phyloP scores from a whole-genome alignment of 2,329 filamentous ascomycete species.

The Curvularia hawaiiensis region DNA sequence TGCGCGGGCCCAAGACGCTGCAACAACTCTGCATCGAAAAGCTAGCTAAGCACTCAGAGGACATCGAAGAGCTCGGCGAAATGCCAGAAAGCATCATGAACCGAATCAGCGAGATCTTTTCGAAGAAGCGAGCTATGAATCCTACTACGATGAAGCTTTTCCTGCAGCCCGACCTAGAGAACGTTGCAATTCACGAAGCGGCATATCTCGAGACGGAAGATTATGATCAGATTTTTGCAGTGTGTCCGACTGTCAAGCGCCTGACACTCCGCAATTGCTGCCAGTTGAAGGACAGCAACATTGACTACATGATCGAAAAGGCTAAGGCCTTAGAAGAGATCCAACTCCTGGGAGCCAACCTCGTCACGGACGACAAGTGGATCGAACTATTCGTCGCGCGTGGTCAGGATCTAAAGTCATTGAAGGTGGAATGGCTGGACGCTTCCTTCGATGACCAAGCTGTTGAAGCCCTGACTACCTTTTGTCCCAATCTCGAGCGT shows the following conservation, averaged over 20 bases:
- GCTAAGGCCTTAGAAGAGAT: constrained; percentile 72
- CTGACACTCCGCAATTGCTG: constrained; percentile 84
- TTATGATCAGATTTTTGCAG: constrained; percentile 79
- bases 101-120: constrained; percentile 66
- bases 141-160: constrained; percentile 57
- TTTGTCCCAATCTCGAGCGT: constrained; percentile 71
- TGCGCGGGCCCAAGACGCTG: constrained; percentile 70
- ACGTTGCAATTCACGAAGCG: constrained; percentile 65
- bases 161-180: constrained; percentile 58
- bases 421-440: constrained; percentile 86
- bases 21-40: constrained; percentile 69
- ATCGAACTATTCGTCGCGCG: constrained; percentile 68
- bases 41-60: constrained; percentile 66
- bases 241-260: constrained; percentile 69
- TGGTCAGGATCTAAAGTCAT: constrained; percentile 66
- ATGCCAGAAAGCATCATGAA: constrained; percentile 62
- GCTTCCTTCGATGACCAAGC: constrained; percentile 77
- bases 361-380: constrained; percentile 80
- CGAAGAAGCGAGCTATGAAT: constrained; percentile 65
- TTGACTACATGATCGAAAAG: constrained; percentile 80
- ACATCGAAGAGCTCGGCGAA: constrained; percentile 69
- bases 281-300: constrained; percentile 84
- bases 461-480: constrained; percentile 63
- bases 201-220: constrained; percentile 74
- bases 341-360: constrained; percentile 82